Base-by-base conservation (phyloP, 306 rosid species). In the Lupinus albus region DNA sequence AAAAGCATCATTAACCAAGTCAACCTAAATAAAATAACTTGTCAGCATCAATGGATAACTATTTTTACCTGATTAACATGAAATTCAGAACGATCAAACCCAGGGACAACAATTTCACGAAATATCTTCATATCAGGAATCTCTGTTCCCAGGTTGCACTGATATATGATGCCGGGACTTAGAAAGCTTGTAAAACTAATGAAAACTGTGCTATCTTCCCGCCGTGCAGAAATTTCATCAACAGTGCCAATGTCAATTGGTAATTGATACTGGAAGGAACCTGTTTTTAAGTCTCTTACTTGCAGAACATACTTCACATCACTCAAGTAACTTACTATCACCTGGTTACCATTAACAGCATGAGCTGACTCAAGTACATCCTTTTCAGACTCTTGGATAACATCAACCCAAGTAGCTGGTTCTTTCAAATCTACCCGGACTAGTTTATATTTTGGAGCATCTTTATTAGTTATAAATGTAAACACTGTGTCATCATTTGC, bases 171-270 rank as follows among this genome's bases (percentile, higher is more conserved):
- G 75, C 94, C 88, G 5, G 96, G 94, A 1, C 87, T 69, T 73
- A 93, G 88, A 78, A 93, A 90, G 85, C 94, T 90, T 21, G 90
- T 82, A 79, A 93, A 88, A 67, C 86, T 84, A 54, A 90, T 58
- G 68, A 93, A 93, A 70, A 85, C 71, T 14, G 74, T 70, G 21
- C 73, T 82, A 72, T 93, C 96, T 82, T 90, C 81, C 17, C 96
- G 88, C 63, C 94, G 81, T 1, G 86, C 94, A 57, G 96, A 93
- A 59, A 93, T 74, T 41, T 75, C 94, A 58, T 1, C 4, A 69
- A 93, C 92, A 13, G 94, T n/a, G 78, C 99, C 99, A 50, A 93
- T 93, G 72, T 93, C 99, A 70, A 90, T 74, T 36, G 99, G 96
- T 64, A 93, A 71, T 20, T 86, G 92, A 79, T 90, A 89, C 68